These are phyloP conservation scores for Mycotypha africana DNA, from an alignment of 371 early-diverging fungal species.

Conservation along the genomic window DNA sequence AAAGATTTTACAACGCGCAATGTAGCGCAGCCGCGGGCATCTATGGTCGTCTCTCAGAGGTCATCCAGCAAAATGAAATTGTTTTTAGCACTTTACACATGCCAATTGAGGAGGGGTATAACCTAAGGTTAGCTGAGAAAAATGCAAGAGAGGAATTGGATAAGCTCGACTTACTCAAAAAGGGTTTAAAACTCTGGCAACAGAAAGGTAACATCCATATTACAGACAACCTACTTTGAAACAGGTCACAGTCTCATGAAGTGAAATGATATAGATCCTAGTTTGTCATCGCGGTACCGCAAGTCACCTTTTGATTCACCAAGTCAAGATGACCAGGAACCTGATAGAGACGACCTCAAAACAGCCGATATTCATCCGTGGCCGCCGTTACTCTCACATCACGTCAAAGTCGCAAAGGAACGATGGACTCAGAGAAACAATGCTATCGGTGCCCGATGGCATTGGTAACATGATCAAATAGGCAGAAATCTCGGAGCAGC, in stretches of 20 bases:
- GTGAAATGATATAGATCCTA: neutral
- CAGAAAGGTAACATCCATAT: conserved; percentile 4
- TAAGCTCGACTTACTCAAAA: conserved; percentile 34
- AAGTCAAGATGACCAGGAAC: neutral
- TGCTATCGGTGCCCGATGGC: neutral
- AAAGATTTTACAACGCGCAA: conserved; percentile 46
- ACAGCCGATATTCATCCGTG: neutral
- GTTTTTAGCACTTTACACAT: conserved; percentile 34
- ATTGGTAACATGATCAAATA: too few relatives aligned
- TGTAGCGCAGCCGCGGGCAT: conserved; percentile 50
- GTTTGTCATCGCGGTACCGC: too few relatives aligned
- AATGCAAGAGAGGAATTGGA: conserved; percentile 31
- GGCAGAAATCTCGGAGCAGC: too few relatives aligned
- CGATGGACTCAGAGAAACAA: too few relatives aligned
- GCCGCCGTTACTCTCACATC: too few relatives aligned
- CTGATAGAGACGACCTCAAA: too few relatives aligned
- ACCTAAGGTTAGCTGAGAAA: conserved; percentile 18
- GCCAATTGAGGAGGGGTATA: conserved; percentile 26
- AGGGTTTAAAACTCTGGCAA: conserved; percentile 41
- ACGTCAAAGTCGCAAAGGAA: too few relatives aligned
- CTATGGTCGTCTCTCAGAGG: conserved; percentile 44
- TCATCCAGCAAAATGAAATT: conserved; percentile 31
- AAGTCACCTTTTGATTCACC: neutral
- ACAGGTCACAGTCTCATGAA: neutral
- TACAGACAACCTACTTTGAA: neutral